A percentile compares a stretch with the other conserved stretches of the same genome.
These are phyloP conservation scores for Malassezia yamatoensis DNA, from an alignment of 1,284 basidiomycete genomes.

Conservation along the genomic window DNA sequence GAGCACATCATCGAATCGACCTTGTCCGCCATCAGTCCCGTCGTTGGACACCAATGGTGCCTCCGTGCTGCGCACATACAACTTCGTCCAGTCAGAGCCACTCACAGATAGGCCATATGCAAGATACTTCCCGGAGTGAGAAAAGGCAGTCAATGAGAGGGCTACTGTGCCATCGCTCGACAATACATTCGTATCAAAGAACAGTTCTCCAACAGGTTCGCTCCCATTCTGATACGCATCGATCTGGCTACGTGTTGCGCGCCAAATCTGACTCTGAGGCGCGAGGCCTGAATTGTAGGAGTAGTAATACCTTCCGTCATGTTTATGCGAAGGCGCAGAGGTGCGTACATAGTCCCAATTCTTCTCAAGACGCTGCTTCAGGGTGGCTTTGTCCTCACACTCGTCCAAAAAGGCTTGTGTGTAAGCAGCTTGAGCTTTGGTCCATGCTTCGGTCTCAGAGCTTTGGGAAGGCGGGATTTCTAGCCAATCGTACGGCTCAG, in stretches of 20 bases:
- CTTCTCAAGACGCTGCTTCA: constrained; percentile 33
- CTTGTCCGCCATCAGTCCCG: constrained; percentile 29
- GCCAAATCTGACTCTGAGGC: constrained; percentile 38
- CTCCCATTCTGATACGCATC: constrained; percentile 17
- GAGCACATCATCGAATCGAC: constrained; percentile 32
- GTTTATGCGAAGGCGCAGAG: constrained; percentile 36
- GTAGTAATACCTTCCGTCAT: constrained; percentile 42
- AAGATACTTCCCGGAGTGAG: constrained; percentile 36
- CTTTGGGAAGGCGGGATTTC: constrained; percentile 40
- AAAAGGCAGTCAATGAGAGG: constrained; percentile 33
- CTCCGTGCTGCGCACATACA: constrained; percentile 35
- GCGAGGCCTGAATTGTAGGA: constrained; percentile 42
- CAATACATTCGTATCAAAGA: constrained; percentile 42
- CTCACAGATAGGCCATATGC: constrained; percentile 42
- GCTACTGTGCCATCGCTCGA: constrained; percentile 41
- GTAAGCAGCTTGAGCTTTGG: constrained; percentile 35
- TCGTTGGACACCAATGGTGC: constrained; percentile 29
- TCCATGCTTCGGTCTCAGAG: constrained; percentile 39
- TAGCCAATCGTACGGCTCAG: constrained; percentile 45
- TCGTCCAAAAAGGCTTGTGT: constrained; percentile 28
- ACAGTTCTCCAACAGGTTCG: constrained; percentile 35
- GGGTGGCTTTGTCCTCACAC: constrained; percentile 30
- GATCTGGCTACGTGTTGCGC: constrained; percentile 28
- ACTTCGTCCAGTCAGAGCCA: constrained; percentile 42
- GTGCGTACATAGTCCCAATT: constrained; percentile 42